These are phyloP conservation scores for Guadua angustifolia DNA, from an alignment of 176 grass and related monocot genomes.

Conservation along the genomic window DNA sequence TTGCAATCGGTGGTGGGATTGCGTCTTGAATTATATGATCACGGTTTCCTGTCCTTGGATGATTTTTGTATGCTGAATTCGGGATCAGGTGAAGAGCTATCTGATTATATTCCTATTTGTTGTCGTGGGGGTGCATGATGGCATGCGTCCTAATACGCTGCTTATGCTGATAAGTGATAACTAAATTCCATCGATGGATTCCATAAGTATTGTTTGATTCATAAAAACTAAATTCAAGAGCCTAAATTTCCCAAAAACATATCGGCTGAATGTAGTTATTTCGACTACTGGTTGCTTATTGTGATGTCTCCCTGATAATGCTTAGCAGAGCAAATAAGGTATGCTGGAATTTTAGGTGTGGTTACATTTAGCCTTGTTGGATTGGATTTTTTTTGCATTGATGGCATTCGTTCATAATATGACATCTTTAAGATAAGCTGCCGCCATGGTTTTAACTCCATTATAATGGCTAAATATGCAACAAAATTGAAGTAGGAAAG, in stretches of 20 bases:
- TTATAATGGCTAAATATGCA: background rate
- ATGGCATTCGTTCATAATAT: background rate
- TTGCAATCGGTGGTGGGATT: background rate
- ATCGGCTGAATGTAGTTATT: background rate
- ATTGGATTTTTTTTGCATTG: background rate
- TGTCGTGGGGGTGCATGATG: background rate
- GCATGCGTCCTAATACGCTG: background rate
- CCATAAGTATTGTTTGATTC: background rate
- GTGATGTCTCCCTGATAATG: background rate
- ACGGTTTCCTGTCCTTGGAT: background rate
- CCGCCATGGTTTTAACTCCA: background rate
- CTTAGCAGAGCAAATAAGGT: background rate
- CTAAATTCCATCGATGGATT: background rate
- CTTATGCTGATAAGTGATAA: background rate
- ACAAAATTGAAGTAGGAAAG: constrained; percentile 7
- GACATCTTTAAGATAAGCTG: background rate
- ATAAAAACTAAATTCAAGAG: background rate
- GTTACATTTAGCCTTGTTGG: background rate
- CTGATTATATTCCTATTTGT: background rate
- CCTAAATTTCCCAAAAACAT: background rate
- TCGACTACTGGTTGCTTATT: background rate
- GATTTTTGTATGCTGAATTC: background rate
- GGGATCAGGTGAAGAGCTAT: background rate
- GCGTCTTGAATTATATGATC: background rate
- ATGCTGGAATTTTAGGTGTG: background rate